phyloP scores from a whole-genome alignment of 2,329 filamentous ascomycete species.

The Exophiala lecanii-corni region DNA sequence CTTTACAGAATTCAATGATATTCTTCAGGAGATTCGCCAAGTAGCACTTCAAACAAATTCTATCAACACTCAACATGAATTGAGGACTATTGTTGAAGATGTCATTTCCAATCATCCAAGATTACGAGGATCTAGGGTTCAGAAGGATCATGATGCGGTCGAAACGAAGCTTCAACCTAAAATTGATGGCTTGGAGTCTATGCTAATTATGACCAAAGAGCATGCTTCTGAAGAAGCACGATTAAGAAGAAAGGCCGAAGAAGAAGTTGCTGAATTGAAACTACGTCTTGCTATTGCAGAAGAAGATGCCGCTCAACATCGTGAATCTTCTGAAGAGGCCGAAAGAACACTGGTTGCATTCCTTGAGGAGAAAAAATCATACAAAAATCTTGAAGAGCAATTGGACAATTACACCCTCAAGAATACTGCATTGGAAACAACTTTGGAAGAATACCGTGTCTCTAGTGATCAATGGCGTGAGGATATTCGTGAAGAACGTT shows the following conservation, averaged over 20 bases:
- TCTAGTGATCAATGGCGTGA: conserved; percentile 21
- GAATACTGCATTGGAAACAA: conserved; percentile 57
- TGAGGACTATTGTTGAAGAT: conserved; percentile 61
- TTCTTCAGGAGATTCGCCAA: conserved; percentile 33
- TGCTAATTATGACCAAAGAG: conserved; percentile 59
- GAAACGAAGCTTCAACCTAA: conserved; percentile 50
- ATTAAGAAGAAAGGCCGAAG: conserved; percentile 63
- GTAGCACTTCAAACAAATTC: conserved; percentile 23
- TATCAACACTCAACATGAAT: conserved; percentile 41
- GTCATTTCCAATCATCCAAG: conserved; percentile 56
- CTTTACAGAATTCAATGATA: conserved; percentile 36
- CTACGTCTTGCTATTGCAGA: conserved; percentile 62
- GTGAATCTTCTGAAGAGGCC: conserved; percentile 57
- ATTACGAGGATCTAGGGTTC: conserved; percentile 42
- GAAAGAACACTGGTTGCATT: conserved; percentile 59
- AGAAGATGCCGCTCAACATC: conserved; percentile 47
- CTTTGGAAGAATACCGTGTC: conserved; percentile 58
- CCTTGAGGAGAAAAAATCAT: conserved; percentile 65
- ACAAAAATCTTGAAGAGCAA: conserved; percentile 51
- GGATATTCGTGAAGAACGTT: conserved; percentile 40
- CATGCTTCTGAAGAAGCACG: conserved; percentile 61
- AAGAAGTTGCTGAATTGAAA: conserved; percentile 68
- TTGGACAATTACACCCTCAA: conserved; percentile 53
- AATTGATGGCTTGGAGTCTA: conserved; percentile 65
- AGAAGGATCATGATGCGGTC: conserved; percentile 50